These are phyloP conservation scores for Rhypophila decipiens DNA, from an alignment of 495 filamentous ascomycete species.

Conservation along the genomic window DNA sequence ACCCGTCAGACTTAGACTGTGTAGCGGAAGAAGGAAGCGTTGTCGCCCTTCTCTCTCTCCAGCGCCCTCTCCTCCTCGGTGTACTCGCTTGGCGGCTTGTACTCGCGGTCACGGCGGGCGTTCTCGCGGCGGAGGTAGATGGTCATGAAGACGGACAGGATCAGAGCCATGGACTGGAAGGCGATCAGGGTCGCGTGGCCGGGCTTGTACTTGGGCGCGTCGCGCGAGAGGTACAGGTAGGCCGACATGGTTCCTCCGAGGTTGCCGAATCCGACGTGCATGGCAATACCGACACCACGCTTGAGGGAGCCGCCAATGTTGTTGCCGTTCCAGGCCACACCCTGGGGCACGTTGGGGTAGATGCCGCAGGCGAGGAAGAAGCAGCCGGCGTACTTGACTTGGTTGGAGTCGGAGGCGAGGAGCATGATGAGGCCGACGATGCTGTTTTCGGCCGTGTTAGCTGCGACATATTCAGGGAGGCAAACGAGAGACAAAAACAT, in stretches of 20 bases:
- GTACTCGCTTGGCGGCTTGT: conserved; percentile 40
- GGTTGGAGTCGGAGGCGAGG: conserved; percentile 45
- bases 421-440: conserved; percentile 63
- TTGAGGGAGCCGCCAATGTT: conserved; percentile 79
- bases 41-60: conserved; percentile 44
- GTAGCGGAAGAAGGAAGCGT: conserved; percentile 50
- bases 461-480: not conserved
- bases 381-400: conserved; percentile 63
- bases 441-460: conserved; percentile 10
- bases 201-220: conserved; percentile 52
- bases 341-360: conserved; percentile 67
- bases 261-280: conserved; percentile 77
- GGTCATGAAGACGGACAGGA: conserved; percentile 48
- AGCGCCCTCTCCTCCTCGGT: conserved; percentile 37
- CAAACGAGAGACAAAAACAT: conserved; percentile 9
- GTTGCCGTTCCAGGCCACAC: conserved; percentile 75
- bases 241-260: conserved; percentile 65
- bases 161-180: conserved; percentile 39
- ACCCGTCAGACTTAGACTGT: conserved; percentile 31
- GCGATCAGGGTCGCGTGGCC: conserved; percentile 52
- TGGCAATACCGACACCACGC: conserved; percentile 70
- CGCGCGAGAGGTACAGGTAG: conserved; percentile 57
- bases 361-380: conserved; percentile 63
- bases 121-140: conserved; percentile 59
- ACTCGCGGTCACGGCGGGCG: conserved; percentile 40